Evolutionary conservation across 2,329 filamentous ascomycete genomes (phyloP), one percentile per base, ranked within the genome.

Genomic region (Talaromyces albobiverticillius): DNA sequence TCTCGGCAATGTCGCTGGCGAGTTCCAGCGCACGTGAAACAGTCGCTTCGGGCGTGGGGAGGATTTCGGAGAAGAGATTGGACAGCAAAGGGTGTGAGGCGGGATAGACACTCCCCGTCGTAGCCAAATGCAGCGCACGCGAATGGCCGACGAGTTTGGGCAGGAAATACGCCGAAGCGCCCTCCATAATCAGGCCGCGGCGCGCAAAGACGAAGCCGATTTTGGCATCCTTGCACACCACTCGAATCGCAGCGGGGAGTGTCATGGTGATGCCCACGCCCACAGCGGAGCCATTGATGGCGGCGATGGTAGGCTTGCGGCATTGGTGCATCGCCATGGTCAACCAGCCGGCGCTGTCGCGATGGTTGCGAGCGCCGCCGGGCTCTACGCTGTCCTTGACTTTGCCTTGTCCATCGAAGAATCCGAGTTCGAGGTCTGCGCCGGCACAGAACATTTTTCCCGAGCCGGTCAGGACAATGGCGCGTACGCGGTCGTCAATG

Each of bases 201-300:
- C 86, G 80, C 22, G 81, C 78, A 68, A 91, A 92, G 16, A 90
- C 86, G 65, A 90, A 89, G 50, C 87, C 88, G 58, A 90, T 81
- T 64, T 87, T 87, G 2, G 86, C 84, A 10, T 73, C 70, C 38
- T 72, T 66, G 59, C 81, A 82, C 38, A 75, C 82, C 58, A 86
- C 72, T 40, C 81, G 75, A 51, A 84, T 82, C 29, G 75, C 76
- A 64, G 80, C 80, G 18, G 81, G 79, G 11, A 84, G 73, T 0
- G 78, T 80, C 78, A 82, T 80, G 36, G 81, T 84, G 60, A 83
- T 82, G 11, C 81, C 81, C 20, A 83, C 73, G 2, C 81, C 81
- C 1, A 82, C 81, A 10, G 81, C 81, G 22, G 79, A 77, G 45
- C 81, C 81, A 57, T 82, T 76, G 54, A 83, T 68, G 0, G 81